These are phyloP conservation scores for Saturnispora halmiae DNA, from an alignment of 805 yeast species.

Conservation along the genomic window DNA sequence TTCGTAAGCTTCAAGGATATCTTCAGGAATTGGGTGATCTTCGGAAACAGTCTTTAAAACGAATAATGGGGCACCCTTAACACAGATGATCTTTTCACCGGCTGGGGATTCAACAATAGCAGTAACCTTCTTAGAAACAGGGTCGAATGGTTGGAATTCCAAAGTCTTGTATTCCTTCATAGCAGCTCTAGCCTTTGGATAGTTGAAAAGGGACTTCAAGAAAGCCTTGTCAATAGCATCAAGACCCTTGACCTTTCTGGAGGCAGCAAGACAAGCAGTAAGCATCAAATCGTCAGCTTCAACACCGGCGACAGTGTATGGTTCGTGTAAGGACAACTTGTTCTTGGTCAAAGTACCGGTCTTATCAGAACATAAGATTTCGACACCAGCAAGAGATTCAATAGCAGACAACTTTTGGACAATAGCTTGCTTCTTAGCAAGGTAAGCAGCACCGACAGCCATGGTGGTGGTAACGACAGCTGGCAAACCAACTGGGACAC, in stretches of 20 bases:
- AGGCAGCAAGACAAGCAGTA: conserved; percentile 96
- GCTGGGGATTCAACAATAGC: conserved; percentile 94
- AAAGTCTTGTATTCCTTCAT: conserved; percentile 88
- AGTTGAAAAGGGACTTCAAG: conserved; percentile 77
- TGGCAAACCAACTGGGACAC: conserved; percentile 98
- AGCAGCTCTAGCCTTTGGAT: conserved; percentile 91
- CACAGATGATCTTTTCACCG: conserved; percentile 91
- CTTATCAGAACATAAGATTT: conserved; percentile 94
- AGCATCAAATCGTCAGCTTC: conserved; percentile 93
- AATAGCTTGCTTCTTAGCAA: conserved; percentile 94
- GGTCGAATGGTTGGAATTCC: conserved; percentile 96
- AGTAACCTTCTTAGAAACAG: conserved; percentile 93
- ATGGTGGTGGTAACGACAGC: conserved; percentile 97
- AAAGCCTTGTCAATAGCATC: conserved; percentile 97
- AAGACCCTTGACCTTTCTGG: conserved; percentile 96
- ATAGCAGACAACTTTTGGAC: conserved; percentile 95
- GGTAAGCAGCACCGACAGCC: conserved; percentile 99
- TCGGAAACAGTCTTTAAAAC: conserved; percentile 94
- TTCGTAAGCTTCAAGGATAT: conserved; percentile 87
- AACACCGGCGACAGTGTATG: conserved; percentile 96
- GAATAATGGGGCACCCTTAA: conserved; percentile 97
- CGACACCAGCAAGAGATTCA: conserved; percentile 96
- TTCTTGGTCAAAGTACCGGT: conserved; percentile 97
- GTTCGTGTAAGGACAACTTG: conserved; percentile 92
- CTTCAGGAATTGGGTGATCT: conserved; percentile 94